Conservation (phyloP, 2,329 filamentous ascomycete species). For the Neopestalotiopsis sp. region DNA sequence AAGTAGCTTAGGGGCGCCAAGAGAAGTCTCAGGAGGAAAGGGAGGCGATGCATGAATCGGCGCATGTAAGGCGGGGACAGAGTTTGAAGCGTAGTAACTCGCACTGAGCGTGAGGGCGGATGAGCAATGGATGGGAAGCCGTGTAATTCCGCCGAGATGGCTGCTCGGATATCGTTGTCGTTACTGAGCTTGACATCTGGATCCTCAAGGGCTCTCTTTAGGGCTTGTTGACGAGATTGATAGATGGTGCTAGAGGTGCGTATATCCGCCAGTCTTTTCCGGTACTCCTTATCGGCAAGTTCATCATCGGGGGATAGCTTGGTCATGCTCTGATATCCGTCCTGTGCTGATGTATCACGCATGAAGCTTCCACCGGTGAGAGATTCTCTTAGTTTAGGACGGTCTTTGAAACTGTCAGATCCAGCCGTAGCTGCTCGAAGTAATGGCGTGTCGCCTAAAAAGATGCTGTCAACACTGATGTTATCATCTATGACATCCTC, state of each 20-base stretch:
- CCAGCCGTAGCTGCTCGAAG: slow-evolving; percentile 15
- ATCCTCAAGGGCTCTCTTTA: slow-evolving; percentile 33
- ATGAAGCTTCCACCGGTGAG: slow-evolving; percentile 14
- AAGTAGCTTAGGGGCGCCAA: slow-evolving; percentile 57
- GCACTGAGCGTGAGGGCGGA: slow-evolving; percentile 52
- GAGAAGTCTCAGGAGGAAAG: slow-evolving; percentile 53
- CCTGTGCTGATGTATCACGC: slow-evolving; percentile 11
- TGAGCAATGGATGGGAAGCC: slow-evolving; percentile 53
- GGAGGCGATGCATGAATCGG: slow-evolving; percentile 53
- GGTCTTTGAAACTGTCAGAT: slow-evolving; percentile 10
- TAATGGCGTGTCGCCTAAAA: slow-evolving; percentile 14
- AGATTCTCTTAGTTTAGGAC: slow-evolving; percentile 13
- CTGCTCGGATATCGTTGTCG: slow-evolving; percentile 51
- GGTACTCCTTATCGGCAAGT: slow-evolving; percentile 41
- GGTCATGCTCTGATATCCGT: slow-evolving; percentile 13
- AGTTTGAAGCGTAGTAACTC: slow-evolving; percentile 49
- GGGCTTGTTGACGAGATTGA: slow-evolving; percentile 37
- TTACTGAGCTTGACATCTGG: slow-evolving; percentile 42
- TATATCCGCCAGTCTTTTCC: slow-evolving; percentile 45
- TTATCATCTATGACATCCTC: neutral
- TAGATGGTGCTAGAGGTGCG: slow-evolving; percentile 43
- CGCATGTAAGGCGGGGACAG: slow-evolving; percentile 39
- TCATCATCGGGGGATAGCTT: slow-evolving; percentile 26
- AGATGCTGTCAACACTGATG: slow-evolving; percentile 7
- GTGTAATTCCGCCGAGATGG: slow-evolving; percentile 54